phyloP scores from a whole-genome alignment of 2,329 filamentous ascomycete species.

The Madurella mycetomatis region DNA sequence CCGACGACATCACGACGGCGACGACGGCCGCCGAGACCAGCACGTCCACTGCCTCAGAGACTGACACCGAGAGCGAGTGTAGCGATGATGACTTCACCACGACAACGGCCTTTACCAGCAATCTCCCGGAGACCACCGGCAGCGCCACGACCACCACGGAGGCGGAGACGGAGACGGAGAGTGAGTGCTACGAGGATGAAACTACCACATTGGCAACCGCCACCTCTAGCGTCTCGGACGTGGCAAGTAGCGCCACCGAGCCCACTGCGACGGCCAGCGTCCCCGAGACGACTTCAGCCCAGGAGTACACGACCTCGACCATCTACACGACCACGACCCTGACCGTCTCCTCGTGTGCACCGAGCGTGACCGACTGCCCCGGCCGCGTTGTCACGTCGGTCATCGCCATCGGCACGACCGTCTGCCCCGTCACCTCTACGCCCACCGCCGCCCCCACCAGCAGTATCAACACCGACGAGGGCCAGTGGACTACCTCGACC shows the following conservation, averaged over 20 bases:
- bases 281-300: background rate
- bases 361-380: conserved; percentile 28
- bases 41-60: conserved; percentile 1
- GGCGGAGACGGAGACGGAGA: conserved; percentile 2
- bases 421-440: conserved; percentile 36
- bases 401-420: conserved; percentile 33
- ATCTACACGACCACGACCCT: conserved; percentile 26
- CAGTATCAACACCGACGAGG: background rate
- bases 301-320: conserved; percentile 19
- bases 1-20: background rate
- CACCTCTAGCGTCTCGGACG: background rate
- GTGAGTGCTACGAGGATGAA: background rate
- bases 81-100: conserved; percentile 4
- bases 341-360: conserved; percentile 28
- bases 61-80: background rate
- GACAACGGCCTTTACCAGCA: background rate
- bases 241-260: background rate
- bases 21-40: background rate
- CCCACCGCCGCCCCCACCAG: conserved; percentile 2
- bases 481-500: conserved; percentile 18
- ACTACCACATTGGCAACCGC: conserved; percentile 7
- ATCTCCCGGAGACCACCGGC: conserved; percentile 11
- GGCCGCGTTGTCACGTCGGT: conserved; percentile 25
- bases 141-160: conserved; percentile 6
- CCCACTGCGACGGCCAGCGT: conserved; percentile 5